Percentiles rank a stretch among this genome's conserved stretches.
phyloP scores from a whole-genome alignment of 1,139 yeast species.

The Magnusiomyces sp. region DNA sequence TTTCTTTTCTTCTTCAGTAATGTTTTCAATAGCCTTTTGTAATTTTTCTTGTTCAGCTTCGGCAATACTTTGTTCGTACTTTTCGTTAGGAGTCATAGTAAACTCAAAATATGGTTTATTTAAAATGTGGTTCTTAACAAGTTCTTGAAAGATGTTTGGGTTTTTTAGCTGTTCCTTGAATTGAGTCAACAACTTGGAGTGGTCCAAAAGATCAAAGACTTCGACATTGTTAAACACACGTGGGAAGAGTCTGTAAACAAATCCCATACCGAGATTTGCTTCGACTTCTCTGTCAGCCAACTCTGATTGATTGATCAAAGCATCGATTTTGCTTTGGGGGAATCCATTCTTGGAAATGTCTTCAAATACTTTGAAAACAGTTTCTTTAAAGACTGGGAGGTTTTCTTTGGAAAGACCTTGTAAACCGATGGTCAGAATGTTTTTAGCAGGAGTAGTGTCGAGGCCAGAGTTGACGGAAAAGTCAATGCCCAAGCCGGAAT shows the following conservation, averaged over 20 bases:
- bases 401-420: conserved; percentile 59
- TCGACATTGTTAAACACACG: conserved; percentile 77
- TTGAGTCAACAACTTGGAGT: conserved; percentile 48
- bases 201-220: conserved; percentile 58
- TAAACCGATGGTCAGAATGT: conserved; percentile 76
- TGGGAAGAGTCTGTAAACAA: conserved; percentile 66
- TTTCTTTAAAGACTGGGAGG: conserved; percentile 37
- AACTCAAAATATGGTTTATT: conserved; percentile 55
- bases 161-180: conserved; percentile 55
- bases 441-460: conserved; percentile 71
- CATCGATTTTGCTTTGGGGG: conserved; percentile 61
- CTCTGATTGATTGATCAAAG: conserved; percentile 82
- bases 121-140: conserved; percentile 48
- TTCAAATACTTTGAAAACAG: conserved; percentile 35
- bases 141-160: conserved; percentile 48
- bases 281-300: conserved; percentile 76
- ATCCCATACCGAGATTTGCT: conserved; percentile 80
- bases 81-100: conserved; percentile 62
- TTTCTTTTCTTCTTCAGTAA: conserved; percentile 52
- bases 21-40: conserved; percentile 33
- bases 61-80: conserved; percentile 42
- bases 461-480: conserved; percentile 83
- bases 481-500: conserved; percentile 76
- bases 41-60: conserved; percentile 53
- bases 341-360: conserved; percentile 36